Conservation (phyloP, 2,329 filamentous ascomycete species). For the Aspergillus flavus region DNA sequence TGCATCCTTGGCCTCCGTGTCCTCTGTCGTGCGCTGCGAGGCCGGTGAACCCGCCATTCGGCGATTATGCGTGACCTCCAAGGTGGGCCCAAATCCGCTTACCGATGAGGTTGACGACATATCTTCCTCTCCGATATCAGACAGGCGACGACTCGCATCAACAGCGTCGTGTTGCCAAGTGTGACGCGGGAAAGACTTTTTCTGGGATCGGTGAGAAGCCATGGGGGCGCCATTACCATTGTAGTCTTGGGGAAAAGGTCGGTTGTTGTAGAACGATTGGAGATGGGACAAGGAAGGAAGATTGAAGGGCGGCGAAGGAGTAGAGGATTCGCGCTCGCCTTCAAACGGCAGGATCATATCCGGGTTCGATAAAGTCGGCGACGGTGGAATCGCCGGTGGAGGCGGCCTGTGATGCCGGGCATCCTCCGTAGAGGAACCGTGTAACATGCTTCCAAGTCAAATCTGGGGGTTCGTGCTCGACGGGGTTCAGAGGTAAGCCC, state of each 20-base stretch:
- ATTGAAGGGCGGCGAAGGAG: slow-evolving; percentile 56
- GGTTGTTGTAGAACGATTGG: slow-evolving; percentile 36
- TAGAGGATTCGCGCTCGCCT: slow-evolving; percentile 50
- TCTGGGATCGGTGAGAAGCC: slow-evolving; percentile 20
- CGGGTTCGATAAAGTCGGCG: slow-evolving; percentile 87
- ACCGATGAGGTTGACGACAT: slow-evolving; percentile 28
- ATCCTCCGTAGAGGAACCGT: slow-evolving; percentile 18
- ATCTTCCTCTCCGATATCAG: slow-evolving; percentile 51
- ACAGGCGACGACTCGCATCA: slow-evolving; percentile 44
- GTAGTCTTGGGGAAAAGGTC: slow-evolving; percentile 17
- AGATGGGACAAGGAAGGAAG: slow-evolving; percentile 50
- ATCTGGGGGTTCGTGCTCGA: not conserved
- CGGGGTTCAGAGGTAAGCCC: not conserved
- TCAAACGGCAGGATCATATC: slow-evolving; percentile 89
- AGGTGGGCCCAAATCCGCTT: slow-evolving; percentile 19
- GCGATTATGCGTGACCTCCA: slow-evolving; percentile 13
- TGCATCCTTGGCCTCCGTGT: slow-evolving; percentile 53
- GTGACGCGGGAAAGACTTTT: slow-evolving; percentile 36
- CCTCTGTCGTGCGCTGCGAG: slow-evolving; percentile 51
- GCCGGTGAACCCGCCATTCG: slow-evolving; percentile 22
- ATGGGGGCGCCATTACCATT: slow-evolving; percentile 3
- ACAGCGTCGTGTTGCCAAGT: slow-evolving; percentile 40
- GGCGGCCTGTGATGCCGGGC: slow-evolving; percentile 12
- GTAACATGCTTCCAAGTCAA: slow-evolving; percentile 11
- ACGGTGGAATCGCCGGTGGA: slow-evolving; percentile 56